Percentiles rank a stretch among this genome's conserved stretches.
These are phyloP conservation scores for Fraxinus dipetala DNA, from an alignment of 305 asterid genomes.

Conservation along the genomic window DNA sequence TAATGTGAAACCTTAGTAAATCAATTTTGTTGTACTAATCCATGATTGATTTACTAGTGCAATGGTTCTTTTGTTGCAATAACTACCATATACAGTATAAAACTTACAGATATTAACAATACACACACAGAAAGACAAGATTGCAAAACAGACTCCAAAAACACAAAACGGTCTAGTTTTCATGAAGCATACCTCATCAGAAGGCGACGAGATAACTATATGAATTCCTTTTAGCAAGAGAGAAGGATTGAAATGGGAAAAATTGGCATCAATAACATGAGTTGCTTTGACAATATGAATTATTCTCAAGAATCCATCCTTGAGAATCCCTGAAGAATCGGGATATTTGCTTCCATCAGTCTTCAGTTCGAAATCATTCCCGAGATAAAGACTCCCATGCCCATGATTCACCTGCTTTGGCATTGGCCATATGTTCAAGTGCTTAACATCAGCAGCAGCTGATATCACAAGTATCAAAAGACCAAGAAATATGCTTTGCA, in stretches of 20 bases:
- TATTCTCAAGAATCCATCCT: constrained; percentile 62
- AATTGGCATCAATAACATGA: constrained; percentile 51
- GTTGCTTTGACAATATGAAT: constrained; percentile 41
- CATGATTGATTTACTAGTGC: background rate
- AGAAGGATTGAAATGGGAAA: constrained; percentile 44
- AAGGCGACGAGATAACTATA: constrained; percentile 55
- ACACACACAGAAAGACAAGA: background rate
- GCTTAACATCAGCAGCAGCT: constrained; percentile 37
- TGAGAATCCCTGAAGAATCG: constrained; percentile 72
- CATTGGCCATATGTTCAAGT: constrained; percentile 88
- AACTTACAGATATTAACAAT: background rate
- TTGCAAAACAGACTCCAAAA: background rate
- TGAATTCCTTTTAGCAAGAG: constrained; percentile 64
- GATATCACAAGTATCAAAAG: constrained; percentile 37
- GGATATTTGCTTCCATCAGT: constrained; percentile 66
- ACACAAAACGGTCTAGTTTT: background rate
- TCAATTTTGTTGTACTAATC: background rate
- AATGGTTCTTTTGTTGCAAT: background rate
- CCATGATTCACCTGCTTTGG: constrained; percentile 75
- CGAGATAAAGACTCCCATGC: constrained; percentile 42
- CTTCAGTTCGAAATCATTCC: constrained; percentile 55
- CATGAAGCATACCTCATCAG: constrained; percentile 51
- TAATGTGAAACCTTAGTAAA: background rate
- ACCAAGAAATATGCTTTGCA: constrained; percentile 30
- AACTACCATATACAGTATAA: background rate